Evolutionary conservation across 2,329 filamentous ascomycete species (phyloP).

Genomic region (Pezicula neosporulosa): DNA sequence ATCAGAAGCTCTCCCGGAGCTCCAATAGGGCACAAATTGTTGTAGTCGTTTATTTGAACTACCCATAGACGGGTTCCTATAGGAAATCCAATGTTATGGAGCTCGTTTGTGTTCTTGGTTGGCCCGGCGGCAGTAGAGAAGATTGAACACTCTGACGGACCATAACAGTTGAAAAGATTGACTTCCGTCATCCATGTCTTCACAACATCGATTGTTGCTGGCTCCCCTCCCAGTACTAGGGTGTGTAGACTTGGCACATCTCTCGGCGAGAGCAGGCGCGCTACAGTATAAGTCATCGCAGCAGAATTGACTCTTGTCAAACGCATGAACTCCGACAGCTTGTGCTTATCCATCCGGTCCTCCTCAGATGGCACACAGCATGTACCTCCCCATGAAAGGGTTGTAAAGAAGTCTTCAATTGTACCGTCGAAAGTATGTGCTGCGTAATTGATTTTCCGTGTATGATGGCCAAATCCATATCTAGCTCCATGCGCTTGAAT

Average conservation of each 20-base stretch:
- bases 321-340: constrained; percentile 4
- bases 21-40: constrained; percentile 12
- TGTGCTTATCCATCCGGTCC: constrained; percentile 11
- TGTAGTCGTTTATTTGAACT: constrained; percentile 8
- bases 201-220: constrained; percentile 10
- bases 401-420: constrained; percentile 12
- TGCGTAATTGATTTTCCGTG: constrained; percentile 12
- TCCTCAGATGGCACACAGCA: constrained; percentile 15
- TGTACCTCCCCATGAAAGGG: constrained; percentile 11
- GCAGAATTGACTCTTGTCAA: constrained; percentile 10
- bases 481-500: constrained; percentile 4
- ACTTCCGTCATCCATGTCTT: constrained; percentile 7
- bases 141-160: constrained; percentile 14
- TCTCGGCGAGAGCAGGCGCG: constrained; percentile 8
- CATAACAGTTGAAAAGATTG: constrained; percentile 11
- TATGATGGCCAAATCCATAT: constrained; percentile 4
- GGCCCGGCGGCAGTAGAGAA: constrained; percentile 2
- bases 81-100: constrained; percentile 9
- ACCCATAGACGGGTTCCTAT: constrained; percentile 10
- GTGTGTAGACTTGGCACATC: constrained; percentile 10
- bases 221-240: constrained; percentile 13
- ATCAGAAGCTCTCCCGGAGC: constrained; percentile 17
- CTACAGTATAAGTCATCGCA: constrained; percentile 14
- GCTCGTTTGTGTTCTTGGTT: not conserved
- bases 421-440: constrained; percentile 11